Base-by-base conservation (phyloP, 805 yeast genomes). In the Sugiyamaella smithiae region DNA sequence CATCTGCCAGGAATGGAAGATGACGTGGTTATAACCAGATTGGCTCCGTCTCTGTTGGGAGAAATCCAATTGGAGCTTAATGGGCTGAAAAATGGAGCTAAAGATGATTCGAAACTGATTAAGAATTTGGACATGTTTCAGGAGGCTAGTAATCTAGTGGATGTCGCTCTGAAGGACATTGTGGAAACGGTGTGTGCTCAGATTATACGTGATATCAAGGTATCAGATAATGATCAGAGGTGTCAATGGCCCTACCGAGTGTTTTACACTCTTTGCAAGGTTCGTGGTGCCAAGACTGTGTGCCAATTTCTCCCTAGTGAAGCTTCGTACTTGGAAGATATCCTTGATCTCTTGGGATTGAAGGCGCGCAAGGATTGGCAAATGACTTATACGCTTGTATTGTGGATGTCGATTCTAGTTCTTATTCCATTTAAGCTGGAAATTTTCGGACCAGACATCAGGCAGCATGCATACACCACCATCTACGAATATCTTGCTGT, bases 361-460 rank as follows among this genome's bases (percentile, higher is more conserved):
- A 20, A 48, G 24, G 1, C 40, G 50, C 7, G 52, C 53, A 8
- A 31, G 24, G 23, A 40, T 5, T 80, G 84, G 86, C 70, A 74
- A 43, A 70, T 69, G 25, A 60, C 67, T 29, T 81, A 69, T 49
- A 64, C 82, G 8, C 60, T 81, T 36, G 64, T 88, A 6, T 68
- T 85, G 2, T 90, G 96, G 96, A 71, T 88, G 7, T 75, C 84
- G 0, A 78, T 83, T 7, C 67, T 89, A 19, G 75, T 81, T 0
- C 67, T 85, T n/a, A 78, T 82, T 0, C 97, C 98, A 0, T 89
- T 90, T 59, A 74, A 78, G 1, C 67, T 90, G 22, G 65, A 63
- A 1, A 53, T 66, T 0, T 64, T 83, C 12, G 65, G 65, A 1
- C 53, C 61, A 2, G 49, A 60, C 0, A 48, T 64, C 0, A 62